Evolutionary conservation across 176 grass and related monocot species (phyloP).

Genomic region (Zea mays): Zm-B73-REFERENCE-NAM-5.0 NC_050103.1:171300501-171301000

Average conservation of each 20-base stretch:
- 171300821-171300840: constrained; percentile 14
- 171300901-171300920: background rate
- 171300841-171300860: constrained; percentile 4
- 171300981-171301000: constrained; percentile 91
- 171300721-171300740: constrained; percentile 79
- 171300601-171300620: constrained; percentile 98
- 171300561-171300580: constrained; percentile 40
- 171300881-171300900: background rate
- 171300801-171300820: constrained; percentile 83
- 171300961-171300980: constrained; percentile 57
- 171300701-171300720: constrained; percentile 27
- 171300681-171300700: constrained; percentile 1
- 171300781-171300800: constrained; percentile 97
- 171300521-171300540: background rate
- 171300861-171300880: background rate
- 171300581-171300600: constrained; percentile 94
- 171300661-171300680: background rate
- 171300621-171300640: constrained; percentile 99
- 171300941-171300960: constrained; percentile 1
- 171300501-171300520: constrained; percentile 26
- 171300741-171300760: constrained; percentile 92
- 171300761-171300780: constrained; percentile 99
- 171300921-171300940: background rate
- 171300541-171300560: constrained; percentile 1
- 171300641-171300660: constrained; percentile 99